A percentile compares a stretch with the other conserved stretches of the same genome.
phyloP scores from a whole-genome alignment of 495 filamentous ascomycete species.

The Clavariopsis aquatica region DNA sequence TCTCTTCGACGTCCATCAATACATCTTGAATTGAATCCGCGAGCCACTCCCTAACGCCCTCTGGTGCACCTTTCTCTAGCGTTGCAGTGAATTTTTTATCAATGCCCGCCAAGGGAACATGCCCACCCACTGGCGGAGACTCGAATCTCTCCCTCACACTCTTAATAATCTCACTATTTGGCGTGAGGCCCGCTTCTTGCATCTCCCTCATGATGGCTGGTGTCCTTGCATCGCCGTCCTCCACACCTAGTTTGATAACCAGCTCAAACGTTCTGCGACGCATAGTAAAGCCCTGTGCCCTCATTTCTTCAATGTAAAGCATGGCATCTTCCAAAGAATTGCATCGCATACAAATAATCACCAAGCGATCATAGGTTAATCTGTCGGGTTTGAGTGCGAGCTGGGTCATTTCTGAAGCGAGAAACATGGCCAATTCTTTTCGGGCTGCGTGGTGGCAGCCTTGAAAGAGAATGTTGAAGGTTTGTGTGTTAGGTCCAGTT shows the following conservation, averaged over 20 bases:
- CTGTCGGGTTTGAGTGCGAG: conserved; percentile 60
- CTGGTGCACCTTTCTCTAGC: background rate
- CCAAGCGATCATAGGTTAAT: conserved; percentile 67
- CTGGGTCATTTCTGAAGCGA: conserved; percentile 72
- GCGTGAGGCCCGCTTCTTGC: conserved; percentile 5
- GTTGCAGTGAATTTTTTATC: background rate
- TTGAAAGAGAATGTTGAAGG: conserved; percentile 68
- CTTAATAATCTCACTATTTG: background rate
- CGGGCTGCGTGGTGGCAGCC: conserved; percentile 56
- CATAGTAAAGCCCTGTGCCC: conserved; percentile 35
- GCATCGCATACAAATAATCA: conserved; percentile 62
- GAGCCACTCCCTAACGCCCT: background rate
- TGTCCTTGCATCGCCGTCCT: conserved; percentile 15
- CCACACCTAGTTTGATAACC: conserved; percentile 17
- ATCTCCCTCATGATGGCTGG: conserved; percentile 22
- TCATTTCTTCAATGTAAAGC: conserved; percentile 59
- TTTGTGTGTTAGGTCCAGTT: conserved; percentile 58
- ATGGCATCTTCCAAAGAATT: conserved; percentile 60
- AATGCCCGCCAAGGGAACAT: background rate
- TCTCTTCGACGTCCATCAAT: background rate
- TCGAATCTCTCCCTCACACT: conserved; percentile 1
- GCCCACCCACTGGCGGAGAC: background rate
- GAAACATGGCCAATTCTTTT: conserved; percentile 63
- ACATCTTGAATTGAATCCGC: background rate
- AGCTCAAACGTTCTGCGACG: conserved; percentile 47